Percentiles rank a stretch among this genome's conserved stretches.
Evolutionary conservation across 2,329 filamentous ascomycete species (phyloP).

Genomic region (Daldinia sp.): DNA sequence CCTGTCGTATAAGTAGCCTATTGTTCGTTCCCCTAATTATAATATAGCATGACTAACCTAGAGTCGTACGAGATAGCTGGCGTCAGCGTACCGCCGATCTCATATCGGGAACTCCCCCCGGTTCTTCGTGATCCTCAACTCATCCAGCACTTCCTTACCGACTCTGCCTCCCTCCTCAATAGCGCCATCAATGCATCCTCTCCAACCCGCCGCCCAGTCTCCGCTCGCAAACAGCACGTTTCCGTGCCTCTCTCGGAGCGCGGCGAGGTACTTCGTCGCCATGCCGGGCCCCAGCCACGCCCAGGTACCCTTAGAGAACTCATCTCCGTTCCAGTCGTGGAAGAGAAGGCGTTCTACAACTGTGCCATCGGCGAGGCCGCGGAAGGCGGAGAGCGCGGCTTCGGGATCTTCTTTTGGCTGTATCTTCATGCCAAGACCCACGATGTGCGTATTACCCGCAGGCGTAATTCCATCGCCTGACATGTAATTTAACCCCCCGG

Average conservation of each 20-base stretch:
- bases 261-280: conserved; percentile 45
- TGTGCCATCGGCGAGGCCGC: conserved; percentile 37
- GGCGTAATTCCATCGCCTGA: conserved; percentile 56
- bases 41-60: not conserved
- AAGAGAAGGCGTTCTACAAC: conserved; percentile 6
- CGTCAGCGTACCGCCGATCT: not conserved
- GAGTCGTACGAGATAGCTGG: not conserved
- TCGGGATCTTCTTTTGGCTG: conserved; percentile 53
- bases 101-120: not conserved
- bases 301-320: conserved; percentile 51
- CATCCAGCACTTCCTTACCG: conserved; percentile 11
- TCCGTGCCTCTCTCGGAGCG: conserved; percentile 47
- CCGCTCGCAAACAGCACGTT: conserved; percentile 52
- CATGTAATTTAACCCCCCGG: conserved; percentile 53
- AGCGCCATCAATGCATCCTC: conserved; percentile 54
- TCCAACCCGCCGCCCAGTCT: conserved; percentile 54
- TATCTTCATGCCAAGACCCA: conserved; percentile 54
- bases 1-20: not conserved
- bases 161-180: conserved; percentile 51
- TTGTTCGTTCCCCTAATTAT: not conserved
- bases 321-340: conserved; percentile 53
- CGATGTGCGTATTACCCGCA: conserved; percentile 57
- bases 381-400: conserved; percentile 48
- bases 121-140: not conserved
- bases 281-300: conserved; percentile 45